Evolutionary conservation across 306 rosid species (phyloP).

Genomic region (Crataegus laevigata): DNA sequence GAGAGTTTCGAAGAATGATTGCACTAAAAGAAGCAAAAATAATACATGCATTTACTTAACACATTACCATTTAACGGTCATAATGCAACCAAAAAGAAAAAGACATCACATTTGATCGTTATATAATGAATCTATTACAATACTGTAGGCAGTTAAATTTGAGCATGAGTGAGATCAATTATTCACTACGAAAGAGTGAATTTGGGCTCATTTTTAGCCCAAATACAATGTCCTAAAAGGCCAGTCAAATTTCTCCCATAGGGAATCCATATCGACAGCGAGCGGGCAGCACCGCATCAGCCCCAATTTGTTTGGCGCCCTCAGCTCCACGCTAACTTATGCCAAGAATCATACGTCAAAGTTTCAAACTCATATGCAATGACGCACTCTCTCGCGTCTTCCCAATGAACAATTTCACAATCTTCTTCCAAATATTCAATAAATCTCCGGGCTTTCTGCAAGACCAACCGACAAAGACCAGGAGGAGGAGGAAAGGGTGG

Average conservation of each 20-base stretch:
- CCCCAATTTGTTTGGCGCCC: conserved; percentile 36
- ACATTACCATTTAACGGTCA: no score
- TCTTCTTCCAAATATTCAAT: background rate
- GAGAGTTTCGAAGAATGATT: no score
- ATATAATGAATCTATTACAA: no score
- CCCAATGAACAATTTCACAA: background rate
- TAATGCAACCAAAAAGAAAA: no score
- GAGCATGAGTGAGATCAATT: no score
- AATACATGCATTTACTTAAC: no score
- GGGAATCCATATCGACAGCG: background rate
- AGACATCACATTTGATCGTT: no score
- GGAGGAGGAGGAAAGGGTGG: conserved; percentile 25
- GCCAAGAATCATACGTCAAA: conserved; percentile 33
- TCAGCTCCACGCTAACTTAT: conserved; percentile 25
- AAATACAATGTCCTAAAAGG: background rate
- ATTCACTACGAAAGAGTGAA: no score
- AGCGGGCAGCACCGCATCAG: background rate
- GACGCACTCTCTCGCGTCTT: background rate
- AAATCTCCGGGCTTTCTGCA: background rate
- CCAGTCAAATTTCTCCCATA: background rate
- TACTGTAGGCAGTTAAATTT: no score
- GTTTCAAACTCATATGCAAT: background rate
- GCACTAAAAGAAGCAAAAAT: no score
- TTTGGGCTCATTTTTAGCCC: background rate
- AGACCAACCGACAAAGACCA: background rate